Evolutionary conservation across 108 stramenopile genomes (phyloP).

Genomic region (Aurantiochytrium sp.): DNA sequence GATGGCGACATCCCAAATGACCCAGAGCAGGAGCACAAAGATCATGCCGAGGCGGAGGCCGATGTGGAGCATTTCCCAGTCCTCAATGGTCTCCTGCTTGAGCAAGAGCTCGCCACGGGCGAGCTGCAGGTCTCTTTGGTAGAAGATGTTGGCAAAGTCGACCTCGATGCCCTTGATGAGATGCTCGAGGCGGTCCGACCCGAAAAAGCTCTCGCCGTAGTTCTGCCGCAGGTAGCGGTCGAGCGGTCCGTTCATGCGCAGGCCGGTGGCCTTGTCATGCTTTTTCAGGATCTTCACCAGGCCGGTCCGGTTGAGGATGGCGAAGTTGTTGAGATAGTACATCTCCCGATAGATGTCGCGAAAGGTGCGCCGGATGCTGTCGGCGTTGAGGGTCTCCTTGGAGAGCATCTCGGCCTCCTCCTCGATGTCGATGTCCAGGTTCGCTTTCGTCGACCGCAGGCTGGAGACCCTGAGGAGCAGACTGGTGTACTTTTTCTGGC

Average conservation of each 20-base stretch:
- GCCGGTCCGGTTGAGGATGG: conserved; percentile 93
- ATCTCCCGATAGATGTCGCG: conserved; percentile 75
- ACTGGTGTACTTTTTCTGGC: background rate
- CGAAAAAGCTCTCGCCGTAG: background rate
- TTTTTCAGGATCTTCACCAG: conserved; percentile 95
- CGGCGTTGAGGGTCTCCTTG: background rate
- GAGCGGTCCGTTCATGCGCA: conserved; percentile 65
- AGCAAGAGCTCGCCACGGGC: conserved; percentile 45
- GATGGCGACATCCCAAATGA: background rate
- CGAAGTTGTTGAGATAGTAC: conserved; percentile 84
- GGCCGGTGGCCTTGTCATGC: conserved; percentile 90
- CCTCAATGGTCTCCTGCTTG: conserved; percentile 40
- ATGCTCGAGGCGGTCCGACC: background rate
- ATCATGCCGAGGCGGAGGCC: conserved; percentile 45
- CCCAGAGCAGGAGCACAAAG: conserved; percentile 31
- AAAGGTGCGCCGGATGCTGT: background rate
- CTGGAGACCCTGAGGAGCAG: background rate
- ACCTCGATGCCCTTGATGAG: background rate
- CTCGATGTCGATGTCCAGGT: background rate
- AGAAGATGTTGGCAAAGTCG: conserved; percentile 25
- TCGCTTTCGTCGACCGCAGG: background rate
- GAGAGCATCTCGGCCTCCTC: background rate
- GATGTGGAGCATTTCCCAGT: conserved; percentile 42
- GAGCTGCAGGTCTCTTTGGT: conserved; percentile 32
- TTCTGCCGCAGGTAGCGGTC: conserved; percentile 60